Evolutionary conservation across 768 basidiomycete genomes (phyloP).

Genomic region (Amanita exitialis): DNA sequence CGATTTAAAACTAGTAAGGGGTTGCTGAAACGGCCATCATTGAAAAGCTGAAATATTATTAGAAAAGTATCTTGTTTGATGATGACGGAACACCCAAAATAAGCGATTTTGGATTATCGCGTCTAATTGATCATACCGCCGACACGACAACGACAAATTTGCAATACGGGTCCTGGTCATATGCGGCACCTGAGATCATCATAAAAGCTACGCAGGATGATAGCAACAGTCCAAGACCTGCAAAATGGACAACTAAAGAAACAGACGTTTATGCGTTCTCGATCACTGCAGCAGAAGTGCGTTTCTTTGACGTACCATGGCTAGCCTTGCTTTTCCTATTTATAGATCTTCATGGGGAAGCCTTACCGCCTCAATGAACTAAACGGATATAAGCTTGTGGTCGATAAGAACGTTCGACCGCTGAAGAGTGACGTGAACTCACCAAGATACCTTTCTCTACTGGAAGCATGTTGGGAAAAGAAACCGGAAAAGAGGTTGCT

Average conservation of each 20-base stretch:
- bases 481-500: neutral
- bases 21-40: too few relatives aligned
- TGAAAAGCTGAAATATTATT: neutral
- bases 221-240: neutral
- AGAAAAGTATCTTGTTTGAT: slow-evolving; percentile 51
- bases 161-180: slow-evolving; percentile 37
- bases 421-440: neutral
- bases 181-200: slow-evolving; percentile 44
- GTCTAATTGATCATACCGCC: slow-evolving; percentile 33
- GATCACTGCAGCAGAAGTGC: neutral
- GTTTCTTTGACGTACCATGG: neutral
- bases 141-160: slow-evolving; percentile 25
- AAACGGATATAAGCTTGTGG: too few relatives aligned
- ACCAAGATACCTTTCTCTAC: neutral
- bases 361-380: neutral
- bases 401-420: neutral
- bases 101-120: slow-evolving; percentile 54
- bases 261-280: neutral
- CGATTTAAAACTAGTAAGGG: too few relatives aligned
- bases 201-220: neutral
- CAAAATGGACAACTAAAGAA: neutral
- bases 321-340: neutral
- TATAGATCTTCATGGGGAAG: neutral
- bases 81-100: slow-evolving; percentile 41
- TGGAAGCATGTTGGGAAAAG: neutral